phyloP scores from a whole-genome alignment of 2,329 filamentous ascomycete genomes.

The Penicillium griseofulvum region DNA sequence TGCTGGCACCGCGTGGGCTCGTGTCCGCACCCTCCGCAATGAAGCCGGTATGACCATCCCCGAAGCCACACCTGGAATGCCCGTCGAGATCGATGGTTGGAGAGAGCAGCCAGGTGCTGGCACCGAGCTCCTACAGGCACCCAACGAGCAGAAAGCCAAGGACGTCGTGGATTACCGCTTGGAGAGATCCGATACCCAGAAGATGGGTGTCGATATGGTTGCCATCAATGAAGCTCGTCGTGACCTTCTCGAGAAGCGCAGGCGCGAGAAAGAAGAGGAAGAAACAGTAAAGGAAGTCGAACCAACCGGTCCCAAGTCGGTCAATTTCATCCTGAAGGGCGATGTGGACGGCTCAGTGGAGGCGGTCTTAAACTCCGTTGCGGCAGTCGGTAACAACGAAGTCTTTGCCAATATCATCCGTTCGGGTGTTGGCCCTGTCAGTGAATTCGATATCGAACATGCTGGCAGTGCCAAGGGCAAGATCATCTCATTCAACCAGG shows the following conservation, averaged over 20 bases:
- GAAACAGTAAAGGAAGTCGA: conserved; percentile 38
- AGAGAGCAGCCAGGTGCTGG: conserved; percentile 81
- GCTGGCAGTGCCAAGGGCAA: conserved; percentile 72
- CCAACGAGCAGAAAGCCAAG: conserved; percentile 74
- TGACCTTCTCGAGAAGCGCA: conserved; percentile 55
- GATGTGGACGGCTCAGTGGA: conserved; percentile 94
- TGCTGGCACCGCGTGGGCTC: conserved; percentile 83
- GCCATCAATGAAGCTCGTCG: conserved; percentile 71
- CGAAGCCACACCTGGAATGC: conserved; percentile 80
- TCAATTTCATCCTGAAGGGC: conserved; percentile 85
- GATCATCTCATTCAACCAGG: conserved; percentile 83
- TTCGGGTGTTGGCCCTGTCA: conserved; percentile 72
- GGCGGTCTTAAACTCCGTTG: conserved; percentile 75
- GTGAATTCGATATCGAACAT: conserved; percentile 85
- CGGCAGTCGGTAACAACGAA: conserved; percentile 79
- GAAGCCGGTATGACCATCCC: conserved; percentile 72
- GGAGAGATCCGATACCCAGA: conserved; percentile 67
- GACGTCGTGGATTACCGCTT: conserved; percentile 72
- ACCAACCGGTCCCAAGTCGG: conserved; percentile 50
- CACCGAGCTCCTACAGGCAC: conserved; percentile 80
- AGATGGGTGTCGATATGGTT: conserved; percentile 66
- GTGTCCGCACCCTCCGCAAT: conserved; percentile 78
- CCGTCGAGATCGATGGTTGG: conserved; percentile 95
- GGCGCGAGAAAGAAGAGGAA: conserved; percentile 33
- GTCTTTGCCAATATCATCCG: conserved; percentile 74